These are phyloP conservation scores for Talaromyces wortmannii DNA, from an alignment of 495 filamentous ascomycete genomes.

Conservation along the genomic window DNA sequence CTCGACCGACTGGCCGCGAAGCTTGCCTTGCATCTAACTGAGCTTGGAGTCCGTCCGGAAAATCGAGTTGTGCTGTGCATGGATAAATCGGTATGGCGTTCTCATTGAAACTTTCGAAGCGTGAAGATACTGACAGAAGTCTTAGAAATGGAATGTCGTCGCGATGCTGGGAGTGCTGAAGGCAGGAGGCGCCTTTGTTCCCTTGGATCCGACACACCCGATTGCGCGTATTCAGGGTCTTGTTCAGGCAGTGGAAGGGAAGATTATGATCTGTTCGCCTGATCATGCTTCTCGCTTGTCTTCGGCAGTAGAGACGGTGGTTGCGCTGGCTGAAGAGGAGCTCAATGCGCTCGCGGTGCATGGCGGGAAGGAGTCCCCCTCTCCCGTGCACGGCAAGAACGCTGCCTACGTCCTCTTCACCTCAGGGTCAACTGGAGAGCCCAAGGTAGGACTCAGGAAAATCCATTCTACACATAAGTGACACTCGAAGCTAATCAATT, in stretches of 20 bases:
- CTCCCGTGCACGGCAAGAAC: constrained; percentile 20
- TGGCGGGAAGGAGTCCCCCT: background rate
- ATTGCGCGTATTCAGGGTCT: constrained; percentile 38
- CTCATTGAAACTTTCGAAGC: background rate
- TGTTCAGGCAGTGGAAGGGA: constrained; percentile 28
- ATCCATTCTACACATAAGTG: background rate
- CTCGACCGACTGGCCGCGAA: constrained; percentile 38
- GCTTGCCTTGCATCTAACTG: constrained; percentile 38
- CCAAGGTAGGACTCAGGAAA: constrained; percentile 29
- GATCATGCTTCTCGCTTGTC: constrained; percentile 17
- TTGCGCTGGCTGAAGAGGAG: constrained; percentile 26
- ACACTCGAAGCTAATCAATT: background rate
- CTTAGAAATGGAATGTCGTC: constrained; percentile 46
- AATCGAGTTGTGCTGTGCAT: constrained; percentile 47
- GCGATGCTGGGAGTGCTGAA: constrained; percentile 52
- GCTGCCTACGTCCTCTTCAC: constrained; percentile 42
- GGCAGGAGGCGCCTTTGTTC: constrained; percentile 53
- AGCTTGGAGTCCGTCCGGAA: constrained; percentile 42
- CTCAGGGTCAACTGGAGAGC: constrained; percentile 44
- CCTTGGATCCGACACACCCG: constrained; percentile 52
- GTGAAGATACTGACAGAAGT: background rate
- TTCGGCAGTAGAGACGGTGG: constrained; percentile 20
- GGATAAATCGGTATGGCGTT: constrained; percentile 44
- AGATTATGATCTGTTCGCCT: constrained; percentile 48
- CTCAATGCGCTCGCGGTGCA: constrained; percentile 15